These are phyloP conservation scores for Reutealis trisperma DNA, from an alignment of 345 rosid genomes.

Conservation along the genomic window DNA sequence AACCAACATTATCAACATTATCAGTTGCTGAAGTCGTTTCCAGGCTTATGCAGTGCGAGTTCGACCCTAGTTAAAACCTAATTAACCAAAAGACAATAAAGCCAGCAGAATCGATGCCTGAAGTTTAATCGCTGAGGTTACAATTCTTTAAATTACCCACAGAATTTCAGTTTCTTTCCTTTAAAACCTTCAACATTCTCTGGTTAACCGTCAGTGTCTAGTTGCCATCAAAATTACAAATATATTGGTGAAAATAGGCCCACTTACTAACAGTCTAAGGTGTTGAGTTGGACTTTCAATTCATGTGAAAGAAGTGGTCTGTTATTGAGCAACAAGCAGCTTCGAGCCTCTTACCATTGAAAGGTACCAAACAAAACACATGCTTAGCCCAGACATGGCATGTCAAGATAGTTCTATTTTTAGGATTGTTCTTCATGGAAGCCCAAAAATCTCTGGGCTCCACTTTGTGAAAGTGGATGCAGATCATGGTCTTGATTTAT, in stretches of 20 bases:
- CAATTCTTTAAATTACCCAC: not conserved
- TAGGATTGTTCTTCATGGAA: too few relatives aligned
- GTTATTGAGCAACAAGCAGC: not conserved
- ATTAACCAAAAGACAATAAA: too few relatives aligned
- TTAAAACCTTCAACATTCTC: not conserved
- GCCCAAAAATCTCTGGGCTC: too few relatives aligned
- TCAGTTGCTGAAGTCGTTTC: too few relatives aligned
- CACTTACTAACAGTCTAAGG: not conserved
- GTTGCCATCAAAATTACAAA: not conserved
- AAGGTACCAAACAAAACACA: not conserved
- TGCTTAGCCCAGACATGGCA: constrained; percentile 13
- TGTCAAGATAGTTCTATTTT: not conserved
- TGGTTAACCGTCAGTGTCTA: not conserved
- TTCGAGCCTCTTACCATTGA: not conserved
- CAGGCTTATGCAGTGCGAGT: too few relatives aligned
- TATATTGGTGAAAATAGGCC: not conserved
- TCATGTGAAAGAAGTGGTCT: not conserved
- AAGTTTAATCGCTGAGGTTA: not conserved
- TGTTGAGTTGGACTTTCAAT: not conserved
- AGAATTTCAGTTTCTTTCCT: not conserved
- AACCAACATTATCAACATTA: too few relatives aligned
- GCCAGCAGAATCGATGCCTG: not conserved
- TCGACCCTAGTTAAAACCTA: too few relatives aligned
- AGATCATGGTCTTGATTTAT: too few relatives aligned
- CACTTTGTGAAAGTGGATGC: too few relatives aligned